Base-by-base conservation (phyloP, 106 monocot species). In the Amphibolis antarctica region DNA sequence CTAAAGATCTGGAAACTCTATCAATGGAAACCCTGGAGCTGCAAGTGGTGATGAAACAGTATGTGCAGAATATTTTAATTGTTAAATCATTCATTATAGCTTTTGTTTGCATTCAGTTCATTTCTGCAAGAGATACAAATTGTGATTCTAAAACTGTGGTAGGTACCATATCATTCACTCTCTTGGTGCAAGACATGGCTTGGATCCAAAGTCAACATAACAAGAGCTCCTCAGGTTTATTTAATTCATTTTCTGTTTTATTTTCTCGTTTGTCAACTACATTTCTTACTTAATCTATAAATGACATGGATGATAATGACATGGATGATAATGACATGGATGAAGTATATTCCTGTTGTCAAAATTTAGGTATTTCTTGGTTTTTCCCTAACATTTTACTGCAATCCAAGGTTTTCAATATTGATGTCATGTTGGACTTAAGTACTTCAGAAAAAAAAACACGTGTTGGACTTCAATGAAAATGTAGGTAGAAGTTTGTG, bases 151-250 rank as follows among this genome's bases (percentile, higher is more conserved):
- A 59, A 30, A 59, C 66, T 65, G 47, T 69, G 22, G 23, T 76
- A 98, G 96, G 96, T 98, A 43, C 60, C 96, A 4, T 98, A 90
- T 58, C 68, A 90, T 76, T 98, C 96, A 28, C 86, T 98, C 18
- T 90, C 96, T 43, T 98, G 96, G 96, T 96, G 96, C 80, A 98
- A 90, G 62, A 86, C 85, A 13, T 98, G 96, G 96, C 82, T 98
- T 59, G 96, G 96, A 4, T 53, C 86, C 36, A 90, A 90, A 85
- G 86, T 98, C 44, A 98, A 98, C 72, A 90, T 98, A 67, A 98
- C 96, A 25, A 86, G 90, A 66, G 86, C 96, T 63, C 96, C 96
- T 42, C 96, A 98, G 82, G 96, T 98, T 74, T 48, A 48, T 48
- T n/a, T 48, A 2, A 9, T n/a, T 11, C 12, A 1, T 36, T 36